Base-by-base conservation (phyloP, 2,329 filamentous ascomycete genomes). In the Nannizziopsis arthrosporioides region DNA sequence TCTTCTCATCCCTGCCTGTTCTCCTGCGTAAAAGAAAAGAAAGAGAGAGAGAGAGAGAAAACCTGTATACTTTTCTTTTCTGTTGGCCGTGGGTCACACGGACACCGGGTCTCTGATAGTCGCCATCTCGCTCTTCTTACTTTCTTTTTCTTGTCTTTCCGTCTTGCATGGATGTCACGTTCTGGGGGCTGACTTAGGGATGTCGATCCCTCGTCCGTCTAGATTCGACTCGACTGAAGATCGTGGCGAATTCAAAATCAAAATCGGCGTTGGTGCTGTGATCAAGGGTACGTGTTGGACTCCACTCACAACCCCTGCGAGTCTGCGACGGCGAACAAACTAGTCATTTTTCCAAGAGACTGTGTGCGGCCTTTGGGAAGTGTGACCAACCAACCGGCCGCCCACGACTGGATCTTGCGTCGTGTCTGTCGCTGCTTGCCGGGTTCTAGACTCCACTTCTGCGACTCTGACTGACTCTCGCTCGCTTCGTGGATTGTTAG, bases 221-320 rank as follows among this genome's bases (percentile, higher is more conserved):
- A 94, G 89, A 68, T 96, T 98, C 71, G 92, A 96, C 71, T 84
- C 81, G 52, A 94, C 90, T 14, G 74, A 82, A 49, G 50, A 55
- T 35, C 80, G 85, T 48, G 82, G 81, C 43, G 79, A 87, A 65
- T 89, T 96, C 62, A 71, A 78, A 53, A 84, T 80, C 54, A 63
- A 68, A 50, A 96, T 98, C 66, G 92, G 92, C 46, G 73, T 84
- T 55, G 87, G 87, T 47, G 75, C 78, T 61, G 84, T 96, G 61
- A 95, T 98, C 71, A 79, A 77, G 73, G 90, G 89, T 92, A 75
- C 54, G 68, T 47, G 22, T 27, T 27, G 22, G 34, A 38, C 11
- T 34, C 42, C 8, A 22, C 6, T 27, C 31, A 37, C 14, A 11
- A 17, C n/a, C 17, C 22, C n/a, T n/a, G 42, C 34, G 32, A 14